Conservation (phyloP, 2,329 filamentous ascomycete species). For the Aureobasidium vineae region DNA sequence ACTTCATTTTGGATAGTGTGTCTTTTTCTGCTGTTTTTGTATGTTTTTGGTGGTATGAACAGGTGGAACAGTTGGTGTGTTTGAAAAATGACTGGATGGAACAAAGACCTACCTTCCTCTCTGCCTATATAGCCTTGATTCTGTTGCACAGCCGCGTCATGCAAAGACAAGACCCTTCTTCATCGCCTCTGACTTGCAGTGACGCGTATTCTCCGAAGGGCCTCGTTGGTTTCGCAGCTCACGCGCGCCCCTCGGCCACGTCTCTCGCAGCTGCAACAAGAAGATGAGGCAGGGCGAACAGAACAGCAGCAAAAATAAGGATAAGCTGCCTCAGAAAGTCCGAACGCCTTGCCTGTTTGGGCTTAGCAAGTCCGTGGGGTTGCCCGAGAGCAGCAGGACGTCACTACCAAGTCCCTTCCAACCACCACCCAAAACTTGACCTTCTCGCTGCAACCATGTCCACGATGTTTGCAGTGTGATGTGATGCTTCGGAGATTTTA, state of each 20-base stretch:
- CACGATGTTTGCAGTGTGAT: background rate
- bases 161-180: constrained; percentile 9
- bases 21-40: background rate
- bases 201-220: constrained; percentile 24
- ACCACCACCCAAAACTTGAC: background rate
- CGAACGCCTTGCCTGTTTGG: constrained; percentile 13
- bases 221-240: background rate
- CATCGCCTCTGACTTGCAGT: constrained; percentile 2
- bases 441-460: background rate
- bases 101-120: constrained; percentile 7
- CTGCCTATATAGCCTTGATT: constrained; percentile 25
- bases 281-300: constrained; percentile 1
- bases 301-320: constrained; percentile 7
- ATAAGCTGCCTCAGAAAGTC: constrained; percentile 25
- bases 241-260: constrained; percentile 13
- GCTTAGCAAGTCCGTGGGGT: constrained; percentile 23
- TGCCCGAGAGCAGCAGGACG: background rate
- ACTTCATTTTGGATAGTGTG: constrained; percentile 15
- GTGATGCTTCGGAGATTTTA: constrained; percentile 22
- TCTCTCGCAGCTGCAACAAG: background rate
- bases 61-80: background rate
- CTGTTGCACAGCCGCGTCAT: constrained; percentile 25
- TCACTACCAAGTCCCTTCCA: background rate
- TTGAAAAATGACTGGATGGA: background rate
- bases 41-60: background rate